Conservation (phyloP, 768 basidiomycete species). For the Punctularia strigosozonata region DNA sequence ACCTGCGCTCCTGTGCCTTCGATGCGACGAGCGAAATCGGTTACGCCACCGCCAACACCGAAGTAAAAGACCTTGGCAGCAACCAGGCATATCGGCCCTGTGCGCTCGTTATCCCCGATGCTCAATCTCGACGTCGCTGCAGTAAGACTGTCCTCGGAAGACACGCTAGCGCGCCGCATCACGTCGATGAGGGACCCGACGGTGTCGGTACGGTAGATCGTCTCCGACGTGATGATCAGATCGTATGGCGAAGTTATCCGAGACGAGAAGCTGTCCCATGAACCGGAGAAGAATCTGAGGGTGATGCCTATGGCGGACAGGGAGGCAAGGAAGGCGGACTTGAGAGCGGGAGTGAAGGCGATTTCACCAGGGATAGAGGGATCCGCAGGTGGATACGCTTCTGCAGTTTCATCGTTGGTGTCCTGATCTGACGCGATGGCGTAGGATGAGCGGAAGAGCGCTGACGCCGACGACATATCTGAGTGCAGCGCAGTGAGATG, state of each 20-base stretch:
- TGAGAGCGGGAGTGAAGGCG: conserved; percentile 51
- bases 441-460: conserved; percentile 26
- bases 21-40: too few relatives aligned
- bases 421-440: conserved; percentile 17
- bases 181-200: conserved; percentile 48
- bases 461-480: conserved; percentile 56
- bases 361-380: conserved; percentile 40
- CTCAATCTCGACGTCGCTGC: conserved; percentile 1
- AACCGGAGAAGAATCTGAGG: conserved; percentile 70
- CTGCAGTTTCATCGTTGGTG: conserved; percentile 7
- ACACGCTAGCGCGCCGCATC: too few relatives aligned
- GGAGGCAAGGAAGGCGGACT: conserved; percentile 50
- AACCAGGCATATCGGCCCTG: conserved; percentile 46
- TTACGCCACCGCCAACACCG: conserved; percentile 84
- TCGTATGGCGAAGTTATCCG: conserved; percentile 32
- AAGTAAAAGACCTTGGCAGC: conserved; percentile 92
- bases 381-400: conserved; percentile 18
- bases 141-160: too few relatives aligned
- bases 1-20: too few relatives aligned
- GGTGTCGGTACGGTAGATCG: conserved; percentile 69
- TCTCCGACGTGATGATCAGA: conserved; percentile 81
- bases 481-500: conserved; percentile 1
- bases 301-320: conserved; percentile 40
- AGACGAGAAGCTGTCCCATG: conserved; percentile 53
- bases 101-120: not conserved